These are phyloP conservation scores for Fusarium sublunatum DNA, from an alignment of 2,329 filamentous ascomycete genomes.

Conservation along the genomic window DNA sequence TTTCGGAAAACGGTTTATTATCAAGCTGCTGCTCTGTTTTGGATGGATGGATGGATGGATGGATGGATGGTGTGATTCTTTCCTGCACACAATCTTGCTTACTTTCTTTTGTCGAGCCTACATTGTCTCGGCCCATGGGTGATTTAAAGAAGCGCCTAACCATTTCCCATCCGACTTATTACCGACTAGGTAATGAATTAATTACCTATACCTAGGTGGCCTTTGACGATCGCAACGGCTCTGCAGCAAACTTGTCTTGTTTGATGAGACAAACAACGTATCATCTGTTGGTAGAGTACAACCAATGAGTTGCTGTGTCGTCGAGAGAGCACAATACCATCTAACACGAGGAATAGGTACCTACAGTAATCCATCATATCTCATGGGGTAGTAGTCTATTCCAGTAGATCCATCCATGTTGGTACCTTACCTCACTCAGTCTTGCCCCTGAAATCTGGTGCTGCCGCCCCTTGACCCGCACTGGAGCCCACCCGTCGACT, in stretches of 20 bases:
- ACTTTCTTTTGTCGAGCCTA: slow-evolving; percentile 6
- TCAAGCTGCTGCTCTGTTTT: slow-evolving; percentile 1
- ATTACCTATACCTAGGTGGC: slow-evolving; percentile 8
- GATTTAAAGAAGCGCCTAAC: slow-evolving; percentile 13
- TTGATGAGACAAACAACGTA: neutral
- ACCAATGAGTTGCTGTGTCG: neutral
- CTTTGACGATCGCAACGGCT: slow-evolving; percentile 1
- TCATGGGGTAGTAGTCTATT: neutral
- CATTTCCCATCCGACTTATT: slow-evolving; percentile 17
- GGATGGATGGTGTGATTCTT: slow-evolving; percentile 1
- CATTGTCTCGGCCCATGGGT: slow-evolving; percentile 24
- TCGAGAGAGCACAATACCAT: neutral
- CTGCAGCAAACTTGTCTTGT: neutral
- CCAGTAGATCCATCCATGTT: slow-evolving; percentile 20
- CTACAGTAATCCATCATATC: too few relatives aligned
- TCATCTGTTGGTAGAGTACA: neutral
- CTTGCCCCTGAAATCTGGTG: slow-evolving; percentile 44
- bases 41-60: neutral
- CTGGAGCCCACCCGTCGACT: slow-evolving; percentile 25
- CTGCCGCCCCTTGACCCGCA: slow-evolving; percentile 40
- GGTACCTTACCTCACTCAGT: slow-evolving; percentile 4
- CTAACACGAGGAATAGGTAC: too few relatives aligned
- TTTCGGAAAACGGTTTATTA: slow-evolving; percentile 3
- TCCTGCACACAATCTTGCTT: neutral
- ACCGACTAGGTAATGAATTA: slow-evolving; percentile 6